These are phyloP conservation scores for Solanum rostratum DNA, from an alignment of 257 asterid genomes.

Conservation along the genomic window DNA sequence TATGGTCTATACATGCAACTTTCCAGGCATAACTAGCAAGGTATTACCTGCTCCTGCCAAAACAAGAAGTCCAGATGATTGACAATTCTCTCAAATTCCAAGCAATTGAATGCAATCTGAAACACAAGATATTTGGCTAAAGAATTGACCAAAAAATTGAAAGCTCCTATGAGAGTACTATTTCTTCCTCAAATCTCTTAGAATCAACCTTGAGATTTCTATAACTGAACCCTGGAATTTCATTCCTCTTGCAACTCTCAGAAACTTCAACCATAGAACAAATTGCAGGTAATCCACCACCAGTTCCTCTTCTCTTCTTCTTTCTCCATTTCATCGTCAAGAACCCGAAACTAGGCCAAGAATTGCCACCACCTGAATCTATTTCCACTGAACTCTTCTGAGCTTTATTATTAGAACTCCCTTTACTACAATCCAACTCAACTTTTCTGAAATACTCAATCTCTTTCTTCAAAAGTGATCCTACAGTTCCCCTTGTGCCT, in stretches of 20 bases:
- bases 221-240: conserved; percentile 43
- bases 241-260: conserved; percentile 16
- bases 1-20: neutral
- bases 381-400: conserved; percentile 11
- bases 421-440: neutral
- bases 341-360: conserved; percentile 48
- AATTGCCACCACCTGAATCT: conserved; percentile 15
- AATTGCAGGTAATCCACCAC: conserved; percentile 33
- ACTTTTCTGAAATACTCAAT: conserved; percentile 56
- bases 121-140: neutral
- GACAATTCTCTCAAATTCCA: neutral
- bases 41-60: neutral
- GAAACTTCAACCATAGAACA: conserved; percentile 30
- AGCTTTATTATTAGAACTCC: neutral
- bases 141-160: neutral
- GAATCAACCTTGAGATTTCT: conserved; percentile 60
- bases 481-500: conserved; percentile 79
- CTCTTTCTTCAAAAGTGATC: conserved; percentile 75
- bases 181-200: conserved; percentile 30
- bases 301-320: conserved; percentile 39
- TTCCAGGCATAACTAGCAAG: neutral
- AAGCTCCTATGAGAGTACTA: neutral
- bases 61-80: neutral
- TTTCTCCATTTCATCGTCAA: conserved; percentile 31
- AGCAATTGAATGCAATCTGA: neutral